Evolutionary conservation across 345 rosid species (phyloP), one percentile per base, ranked within the genome.

Genomic region (Anastatica hierochuntica): DNA sequence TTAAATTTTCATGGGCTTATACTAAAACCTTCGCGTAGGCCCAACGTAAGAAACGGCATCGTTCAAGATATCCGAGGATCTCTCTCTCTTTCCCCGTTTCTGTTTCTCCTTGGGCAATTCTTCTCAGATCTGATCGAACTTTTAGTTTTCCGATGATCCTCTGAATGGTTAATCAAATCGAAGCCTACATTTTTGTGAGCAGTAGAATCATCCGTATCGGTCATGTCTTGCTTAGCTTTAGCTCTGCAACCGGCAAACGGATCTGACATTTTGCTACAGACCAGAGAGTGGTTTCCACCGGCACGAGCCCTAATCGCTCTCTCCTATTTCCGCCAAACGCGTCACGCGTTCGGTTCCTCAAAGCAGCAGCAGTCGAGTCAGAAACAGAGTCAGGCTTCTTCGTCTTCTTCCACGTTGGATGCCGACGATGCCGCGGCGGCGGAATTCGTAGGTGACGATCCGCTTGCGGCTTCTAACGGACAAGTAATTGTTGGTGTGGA

Each of bases 401-500:
- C 77, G 1, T 27, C 75, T 34, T 23, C 77, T 44, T 67, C 72
- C 50, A 58, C 52, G 10, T 69, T 58, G 9, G 49, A 69, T 16
- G 17, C 72, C 5, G 74, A 81, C 56, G 76, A 83, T 30, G 73
- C 57, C 2, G 34, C 74, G 8, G 70, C 71, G 43, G 47, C 69
- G 21, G 76, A 75, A 41, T 79, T 84, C 14, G 78, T 86, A 39
- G 98, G 98, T 6, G 98, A 92, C 38, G 98, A 92, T 47, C 98
- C 97, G 1, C 87, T 92, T 3, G 90, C 95, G 0, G 97, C 98
- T 48, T 85, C 98, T 6, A 79, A 90, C 16, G 98, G 98, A 39
- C 99, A 92, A 75, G 75, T 92, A 17, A 83, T 92, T 23, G 99
- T 92, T 44, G 97, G 99, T 53, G 95, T 88, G 5, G 99, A 92